These are phyloP conservation scores for Annulohypoxylon maeteangense DNA, from an alignment of 495 filamentous ascomycete genomes.

Conservation along the genomic window DNA sequence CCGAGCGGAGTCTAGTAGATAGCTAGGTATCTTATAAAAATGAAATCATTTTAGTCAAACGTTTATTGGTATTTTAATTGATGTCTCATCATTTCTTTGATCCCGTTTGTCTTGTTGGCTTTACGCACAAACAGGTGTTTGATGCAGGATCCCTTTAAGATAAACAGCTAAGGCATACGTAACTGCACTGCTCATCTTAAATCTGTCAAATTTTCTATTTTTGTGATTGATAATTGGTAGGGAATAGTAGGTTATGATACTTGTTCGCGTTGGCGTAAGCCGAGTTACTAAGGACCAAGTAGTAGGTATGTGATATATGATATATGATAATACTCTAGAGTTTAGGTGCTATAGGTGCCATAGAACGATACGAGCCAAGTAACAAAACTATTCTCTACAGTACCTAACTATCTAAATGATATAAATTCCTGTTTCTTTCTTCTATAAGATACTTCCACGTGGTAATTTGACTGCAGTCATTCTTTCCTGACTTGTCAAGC, in stretches of 20 bases:
- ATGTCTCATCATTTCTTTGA: slow-evolving; percentile 11
- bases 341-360: no score
- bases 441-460: not conserved
- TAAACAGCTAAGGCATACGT: not conserved
- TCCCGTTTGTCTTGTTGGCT: slow-evolving; percentile 12
- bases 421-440: not conserved
- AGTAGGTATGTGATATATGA: not conserved
- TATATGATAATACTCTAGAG: not conserved
- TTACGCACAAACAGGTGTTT: slow-evolving; percentile 3
- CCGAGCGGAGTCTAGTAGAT: not conserved
- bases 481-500: not conserved
- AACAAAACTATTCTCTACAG: not conserved
- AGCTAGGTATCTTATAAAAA: not conserved
- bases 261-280: not conserved
- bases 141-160: slow-evolving; percentile 14
- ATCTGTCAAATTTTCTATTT: not conserved
- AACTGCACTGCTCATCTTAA: not conserved
- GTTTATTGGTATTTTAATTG: not conserved
- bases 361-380: not conserved
- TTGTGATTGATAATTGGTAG: not conserved
- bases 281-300: no score
- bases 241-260: not conserved
- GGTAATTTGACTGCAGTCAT: not conserved
- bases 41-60: not conserved
- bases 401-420: not conserved